Percentiles rank a stretch among this genome's conserved stretches.
Evolutionary conservation across 169 alveolate species (phyloP).

Genomic region (Plasmodium fragile): DNA sequence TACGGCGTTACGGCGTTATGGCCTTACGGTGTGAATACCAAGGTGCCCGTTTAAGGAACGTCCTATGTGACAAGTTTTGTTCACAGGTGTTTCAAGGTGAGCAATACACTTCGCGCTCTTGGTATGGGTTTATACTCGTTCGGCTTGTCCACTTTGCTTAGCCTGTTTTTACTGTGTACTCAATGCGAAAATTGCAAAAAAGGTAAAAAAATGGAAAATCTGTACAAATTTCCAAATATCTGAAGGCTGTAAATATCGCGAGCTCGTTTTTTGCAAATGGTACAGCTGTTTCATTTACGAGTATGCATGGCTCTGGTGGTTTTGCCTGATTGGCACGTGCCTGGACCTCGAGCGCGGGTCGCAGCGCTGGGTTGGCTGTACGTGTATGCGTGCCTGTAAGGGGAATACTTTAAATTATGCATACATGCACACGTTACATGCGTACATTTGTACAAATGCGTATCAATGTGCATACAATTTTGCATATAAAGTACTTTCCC

Average conservation of each 20-base stretch:
- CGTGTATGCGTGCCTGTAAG: not conserved
- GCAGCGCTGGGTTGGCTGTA: conserved; percentile 1
- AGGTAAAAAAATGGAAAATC: not conserved
- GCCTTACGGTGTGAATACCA: not conserved
- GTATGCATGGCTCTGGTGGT: not conserved
- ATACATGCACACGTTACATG: not conserved
- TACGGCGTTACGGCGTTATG: not conserved
- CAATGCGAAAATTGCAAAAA: not conserved
- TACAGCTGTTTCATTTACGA: not conserved
- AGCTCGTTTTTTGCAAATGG: not conserved
- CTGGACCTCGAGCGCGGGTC: not conserved
- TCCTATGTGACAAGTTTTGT: not conserved
- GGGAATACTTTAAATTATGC: not conserved
- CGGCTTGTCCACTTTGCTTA: not conserved
- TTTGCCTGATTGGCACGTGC: not conserved
- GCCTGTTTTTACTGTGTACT: not conserved
- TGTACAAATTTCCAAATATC: not conserved
- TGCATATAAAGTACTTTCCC: not conserved
- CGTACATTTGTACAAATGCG: not conserved
- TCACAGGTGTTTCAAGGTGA: not conserved
- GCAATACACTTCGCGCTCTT: not conserved
- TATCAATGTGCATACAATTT: not conserved
- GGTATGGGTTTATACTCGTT: not conserved
- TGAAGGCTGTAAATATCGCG: not conserved
- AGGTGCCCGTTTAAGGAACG: not conserved